These are phyloP conservation scores for Acephala macrosclerotiorum DNA, from an alignment of 2,329 filamentous ascomycete genomes.

Conservation along the genomic window DNA sequence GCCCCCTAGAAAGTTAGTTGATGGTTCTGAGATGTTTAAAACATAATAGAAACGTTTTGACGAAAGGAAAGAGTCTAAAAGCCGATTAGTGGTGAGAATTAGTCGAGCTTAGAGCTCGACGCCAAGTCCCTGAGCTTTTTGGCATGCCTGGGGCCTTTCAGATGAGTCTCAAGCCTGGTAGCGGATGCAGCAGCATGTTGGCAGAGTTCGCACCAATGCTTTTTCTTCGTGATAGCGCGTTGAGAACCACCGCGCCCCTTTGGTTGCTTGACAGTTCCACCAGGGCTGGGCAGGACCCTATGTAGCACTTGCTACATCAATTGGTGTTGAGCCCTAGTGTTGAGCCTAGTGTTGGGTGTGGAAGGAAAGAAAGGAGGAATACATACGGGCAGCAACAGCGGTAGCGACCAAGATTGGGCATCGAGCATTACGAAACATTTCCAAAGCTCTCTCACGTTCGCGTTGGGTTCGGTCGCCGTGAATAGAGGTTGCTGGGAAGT, in stretches of 20 bases:
- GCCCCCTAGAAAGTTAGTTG: conserved; percentile 18
- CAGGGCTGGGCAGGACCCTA: too few relatives aligned
- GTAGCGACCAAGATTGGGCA: conserved; percentile 98
- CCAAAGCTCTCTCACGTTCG: conserved; percentile 90
- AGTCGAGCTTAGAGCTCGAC: conserved; percentile 2
- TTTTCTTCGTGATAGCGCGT: conserved; percentile 11
- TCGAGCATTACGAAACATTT: conserved; percentile 95
- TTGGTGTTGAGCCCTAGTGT: too few relatives aligned
- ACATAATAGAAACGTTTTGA: too few relatives aligned
- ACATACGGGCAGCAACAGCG: conserved; percentile 81
- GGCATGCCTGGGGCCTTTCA: conserved; percentile 8
- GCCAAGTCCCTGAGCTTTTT: conserved; percentile 12
- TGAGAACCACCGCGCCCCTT: conserved; percentile 20
- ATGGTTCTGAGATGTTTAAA: too few relatives aligned
- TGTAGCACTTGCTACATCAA: too few relatives aligned
- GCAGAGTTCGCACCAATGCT: conserved; percentile 10
- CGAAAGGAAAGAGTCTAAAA: conserved; percentile 8
- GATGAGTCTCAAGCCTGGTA: too few relatives aligned
- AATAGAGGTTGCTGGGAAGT: conserved; percentile 97
- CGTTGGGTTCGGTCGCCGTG: conserved; percentile 98
- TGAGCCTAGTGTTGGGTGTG: not conserved
- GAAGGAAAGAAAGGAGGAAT: conserved; percentile 23
- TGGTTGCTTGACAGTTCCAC: too few relatives aligned
- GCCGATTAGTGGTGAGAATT: conserved; percentile 2
- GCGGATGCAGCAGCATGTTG: too few relatives aligned